Evolutionary conservation across 192 early-diverging fungal species (phyloP).

Genomic region (Oehlia diaphana): DNA sequence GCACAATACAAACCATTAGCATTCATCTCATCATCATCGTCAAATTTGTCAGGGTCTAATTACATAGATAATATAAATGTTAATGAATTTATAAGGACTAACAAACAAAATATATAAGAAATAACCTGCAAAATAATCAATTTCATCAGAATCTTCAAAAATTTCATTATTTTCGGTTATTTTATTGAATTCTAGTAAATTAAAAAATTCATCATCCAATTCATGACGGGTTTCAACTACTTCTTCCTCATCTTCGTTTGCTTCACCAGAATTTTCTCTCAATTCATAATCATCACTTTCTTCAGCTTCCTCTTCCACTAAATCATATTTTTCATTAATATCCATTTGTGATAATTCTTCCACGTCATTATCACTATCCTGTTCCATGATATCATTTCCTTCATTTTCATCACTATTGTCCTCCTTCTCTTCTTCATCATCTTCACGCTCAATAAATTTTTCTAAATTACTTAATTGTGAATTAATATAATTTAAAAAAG

Average conservation of each 20-base stretch:
- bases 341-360: slow-evolving; percentile 38
- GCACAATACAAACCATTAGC: slow-evolving; percentile 49
- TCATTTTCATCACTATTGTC: too few species aligned
- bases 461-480: slow-evolving; percentile 45
- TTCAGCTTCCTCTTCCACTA: slow-evolving; percentile 43
- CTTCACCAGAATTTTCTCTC: slow-evolving; percentile 43
- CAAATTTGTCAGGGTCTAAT: slow-evolving; percentile 65
- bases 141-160: slow-evolving; percentile 63
- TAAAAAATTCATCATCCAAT: slow-evolving; percentile 95
- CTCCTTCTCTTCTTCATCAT: slow-evolving; percentile 36
- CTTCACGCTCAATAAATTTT: slow-evolving; percentile 44
- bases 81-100: slow-evolving; percentile 33
- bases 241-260: slow-evolving; percentile 28
- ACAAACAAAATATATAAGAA: background rate
- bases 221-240: slow-evolving; percentile 50
- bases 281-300: slow-evolving; percentile 45
- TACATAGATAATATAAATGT: slow-evolving; percentile 56
- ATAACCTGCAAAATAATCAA: slow-evolving; percentile 54
- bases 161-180: slow-evolving; percentile 64
- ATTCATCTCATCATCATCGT: slow-evolving; percentile 60
- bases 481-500: slow-evolving; percentile 68
- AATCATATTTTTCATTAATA: slow-evolving; percentile 37
- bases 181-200: slow-evolving; percentile 88
- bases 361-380: slow-evolving; percentile 40
- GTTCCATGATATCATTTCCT: slow-evolving; percentile 44